Evolutionary conservation across 495 filamentous ascomycete genomes (phyloP).

Genomic region (Pseudomonodictys pantanalensis): DNA sequence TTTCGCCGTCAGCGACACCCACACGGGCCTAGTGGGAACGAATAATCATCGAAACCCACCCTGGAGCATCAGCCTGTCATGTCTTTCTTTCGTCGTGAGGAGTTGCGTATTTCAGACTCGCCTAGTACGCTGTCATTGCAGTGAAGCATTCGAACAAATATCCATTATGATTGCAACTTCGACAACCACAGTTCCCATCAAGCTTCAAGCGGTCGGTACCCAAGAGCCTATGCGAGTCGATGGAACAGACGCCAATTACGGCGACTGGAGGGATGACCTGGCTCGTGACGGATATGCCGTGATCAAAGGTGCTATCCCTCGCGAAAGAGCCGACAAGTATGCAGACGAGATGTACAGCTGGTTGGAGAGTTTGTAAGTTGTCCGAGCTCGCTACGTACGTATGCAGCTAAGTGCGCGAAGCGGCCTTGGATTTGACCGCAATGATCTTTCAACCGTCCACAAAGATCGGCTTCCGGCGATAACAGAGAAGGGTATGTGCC

Average conservation of each 20-base stretch:
- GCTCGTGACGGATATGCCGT: conserved; percentile 46
- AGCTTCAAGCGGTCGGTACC: conserved; percentile 2
- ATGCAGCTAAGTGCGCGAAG: neutral
- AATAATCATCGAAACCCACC: too few species aligned
- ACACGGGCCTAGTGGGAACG: too few species aligned
- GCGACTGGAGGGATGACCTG: conserved; percentile 38
- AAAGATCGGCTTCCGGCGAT: conserved; percentile 7
- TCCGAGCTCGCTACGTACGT: neutral
- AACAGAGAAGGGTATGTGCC: conserved; percentile 5
- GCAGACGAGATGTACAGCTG: conserved; percentile 41
- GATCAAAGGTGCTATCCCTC: conserved; percentile 48
- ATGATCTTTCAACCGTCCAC: conserved; percentile 1
- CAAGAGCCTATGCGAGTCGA: conserved; percentile 11
- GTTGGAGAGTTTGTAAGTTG: conserved; percentile 34
- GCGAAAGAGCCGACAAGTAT: conserved; percentile 42
- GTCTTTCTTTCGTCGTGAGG: too few species aligned
- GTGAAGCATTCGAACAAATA: too few species aligned
- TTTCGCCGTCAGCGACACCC: too few species aligned
- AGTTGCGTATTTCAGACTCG: too few species aligned
- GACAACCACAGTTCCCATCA: conserved; percentile 5
- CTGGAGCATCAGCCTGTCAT: too few species aligned
- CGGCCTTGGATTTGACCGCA: conserved; percentile 28
- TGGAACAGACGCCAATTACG: conserved; percentile 14
- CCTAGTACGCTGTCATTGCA: too few species aligned
- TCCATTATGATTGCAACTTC: conserved; percentile 9